Conservation (phyloP, 176 grass and related monocot species). For the Ananas comosus region DNA sequence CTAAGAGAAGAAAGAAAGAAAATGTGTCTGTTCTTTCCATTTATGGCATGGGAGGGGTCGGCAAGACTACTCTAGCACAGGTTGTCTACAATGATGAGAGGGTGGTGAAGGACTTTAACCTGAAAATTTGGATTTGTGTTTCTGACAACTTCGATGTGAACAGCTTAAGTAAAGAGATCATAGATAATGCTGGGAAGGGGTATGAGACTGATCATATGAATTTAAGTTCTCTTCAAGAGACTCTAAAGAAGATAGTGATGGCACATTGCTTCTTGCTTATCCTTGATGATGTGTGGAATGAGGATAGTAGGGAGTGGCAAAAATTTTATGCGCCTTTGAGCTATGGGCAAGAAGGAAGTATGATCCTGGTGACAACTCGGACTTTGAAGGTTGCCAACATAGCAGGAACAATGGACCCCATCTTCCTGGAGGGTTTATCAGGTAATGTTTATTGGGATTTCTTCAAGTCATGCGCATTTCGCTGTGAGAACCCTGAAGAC, state of each 20-base stretch:
- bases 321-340: constrained; percentile 35
- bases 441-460: constrained; percentile 23
- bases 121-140: background rate
- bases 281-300: constrained; percentile 46
- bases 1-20: constrained; percentile 11
- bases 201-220: background rate
- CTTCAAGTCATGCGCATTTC: constrained; percentile 31
- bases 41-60: background rate
- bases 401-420: background rate
- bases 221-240: constrained; percentile 21
- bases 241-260: constrained; percentile 2
- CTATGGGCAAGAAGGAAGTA: constrained; percentile 15
- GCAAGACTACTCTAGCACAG: background rate
- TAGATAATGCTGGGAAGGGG: background rate
- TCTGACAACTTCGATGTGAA: background rate
- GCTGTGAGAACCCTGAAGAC: background rate
- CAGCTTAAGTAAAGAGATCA: background rate
- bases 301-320: constrained; percentile 18
- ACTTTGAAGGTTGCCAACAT: constrained; percentile 8
- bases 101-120: background rate
- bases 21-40: background rate
- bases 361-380: constrained; percentile 40
- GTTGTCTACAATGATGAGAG: background rate
- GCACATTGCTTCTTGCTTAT: constrained; percentile 19
- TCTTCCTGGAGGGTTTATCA: constrained; percentile 24